A percentile compares a stretch with the other conserved stretches of the same genome.
These are phyloP conservation scores for Vickermania ingenoplastis DNA, from an alignment of 208 protist species.

Conservation along the genomic window DNA sequence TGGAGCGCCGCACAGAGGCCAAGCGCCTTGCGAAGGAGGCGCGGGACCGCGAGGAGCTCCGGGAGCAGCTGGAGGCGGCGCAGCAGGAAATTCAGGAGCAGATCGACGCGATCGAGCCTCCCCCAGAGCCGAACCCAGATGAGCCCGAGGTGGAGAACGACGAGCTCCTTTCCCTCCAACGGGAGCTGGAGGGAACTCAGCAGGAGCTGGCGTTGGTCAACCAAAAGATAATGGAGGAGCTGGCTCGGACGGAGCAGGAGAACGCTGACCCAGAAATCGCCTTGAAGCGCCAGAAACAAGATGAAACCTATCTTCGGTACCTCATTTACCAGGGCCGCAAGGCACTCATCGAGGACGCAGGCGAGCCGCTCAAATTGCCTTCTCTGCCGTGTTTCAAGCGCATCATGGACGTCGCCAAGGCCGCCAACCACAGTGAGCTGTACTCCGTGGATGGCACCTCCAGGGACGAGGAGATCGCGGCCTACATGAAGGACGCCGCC, in stretches of 20 bases:
- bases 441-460: slow-evolving; percentile 24
- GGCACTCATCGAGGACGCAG: background rate
- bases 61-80: slow-evolving; percentile 18
- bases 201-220: background rate
- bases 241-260: slow-evolving; percentile 14
- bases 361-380: background rate
- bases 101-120: slow-evolving; percentile 28
- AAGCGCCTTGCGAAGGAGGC: slow-evolving; percentile 3
- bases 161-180: slow-evolving; percentile 20
- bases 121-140: slow-evolving; percentile 2
- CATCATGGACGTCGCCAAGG: slow-evolving; percentile 9
- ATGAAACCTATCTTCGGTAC: background rate
- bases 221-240: slow-evolving; percentile 1
- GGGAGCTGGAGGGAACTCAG: slow-evolving; percentile 7
- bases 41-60: slow-evolving; percentile 23
- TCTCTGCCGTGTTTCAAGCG: slow-evolving; percentile 15
- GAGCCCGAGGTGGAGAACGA: slow-evolving; percentile 14
- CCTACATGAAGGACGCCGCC: slow-evolving; percentile 30
- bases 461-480: slow-evolving; percentile 18
- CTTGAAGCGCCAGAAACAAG: background rate
- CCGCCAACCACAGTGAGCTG: slow-evolving; percentile 7
- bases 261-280: background rate
- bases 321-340: slow-evolving; percentile 4
- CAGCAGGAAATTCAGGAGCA: slow-evolving; percentile 11
- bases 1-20: background rate